Evolutionary conservation across 768 basidiomycete genomes (phyloP), one percentile per base, ranked within the genome.

Genomic region (Obba rivulosa): DNA sequence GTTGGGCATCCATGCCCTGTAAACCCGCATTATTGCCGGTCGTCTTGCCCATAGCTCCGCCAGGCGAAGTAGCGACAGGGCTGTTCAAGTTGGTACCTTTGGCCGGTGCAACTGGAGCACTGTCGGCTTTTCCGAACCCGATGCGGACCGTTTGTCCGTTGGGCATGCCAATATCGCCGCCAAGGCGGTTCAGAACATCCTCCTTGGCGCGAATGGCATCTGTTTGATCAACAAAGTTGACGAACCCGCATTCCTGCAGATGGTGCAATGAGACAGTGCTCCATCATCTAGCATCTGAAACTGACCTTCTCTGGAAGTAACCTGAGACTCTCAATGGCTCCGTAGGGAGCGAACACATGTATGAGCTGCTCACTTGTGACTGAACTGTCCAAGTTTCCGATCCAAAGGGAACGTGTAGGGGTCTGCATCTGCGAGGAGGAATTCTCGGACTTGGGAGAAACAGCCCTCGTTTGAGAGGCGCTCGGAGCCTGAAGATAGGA

Each of bases 151-250:
- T 92, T 65, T 93, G 92, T 13, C 93, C 92, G 55, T 94, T 95
- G 3, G 90, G 87, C 80, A 94, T 87, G 45, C 89, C 87, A 51
- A 96, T 92, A 56, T 91, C 88, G 7, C 95, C 94, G 41, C 92
- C 92, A 21, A 97, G 79, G 20, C 95, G 83, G 66, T 95, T 97
- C 46, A 96, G 76, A 35, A 99, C 94, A 67, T 99, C 96, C 22
- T 99, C 96, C 63, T 96, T 95, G 11, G 96, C 96, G 49, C 92
- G 84, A 55, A 98, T 85, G n/a, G 95, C 95, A 66, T 98, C 95
- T 1, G 82, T 77, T 63, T 90, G 87, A 55, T 96, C 93, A 39
- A 96, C 91, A 64, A 96, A 99, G 64, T 99, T 99, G 63, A 99
- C 95, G 64, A 99, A 99, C 8, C 95, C 96, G 63, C 96, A 99